Base-by-base conservation (phyloP, 352 stramenopile genomes). In the Phytophthora brassicae region DNA sequence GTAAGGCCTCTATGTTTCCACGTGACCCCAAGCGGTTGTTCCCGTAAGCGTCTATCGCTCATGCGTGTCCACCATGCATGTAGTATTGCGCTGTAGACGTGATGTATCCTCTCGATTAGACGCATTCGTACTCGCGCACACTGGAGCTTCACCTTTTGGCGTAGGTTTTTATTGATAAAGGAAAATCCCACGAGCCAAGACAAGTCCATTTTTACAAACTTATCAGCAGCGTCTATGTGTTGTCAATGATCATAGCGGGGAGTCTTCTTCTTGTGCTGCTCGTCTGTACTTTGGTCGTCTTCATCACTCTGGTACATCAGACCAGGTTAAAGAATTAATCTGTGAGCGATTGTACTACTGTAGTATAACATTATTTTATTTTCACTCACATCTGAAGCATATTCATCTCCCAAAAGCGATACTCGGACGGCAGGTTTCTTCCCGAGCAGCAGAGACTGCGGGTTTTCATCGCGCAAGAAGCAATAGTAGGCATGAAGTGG, bases 1-100 rank as follows among this genome's bases (percentile, higher is more conserved):
- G 97, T 74, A 99, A 99, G 80, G 92, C 94, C 31, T 99, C 92
- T 26, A 98, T 99, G 94, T 99, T 99, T 86, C 97, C 97, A 23
- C 89, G 97, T 62, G 97, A 99, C 86, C 97, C 97, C 58, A 82
- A 84, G 58, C 74, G 82, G 39, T 75, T 91, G 74, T 89, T 85
- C 66, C 79, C 78, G 63, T 89, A 87, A 74, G 56, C 28, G 42
- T 11, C 23, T 9, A 6, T 14, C 28, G 35, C 38, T 56, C 24
- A 31, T 46, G 43, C 53, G 16, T 49, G 43, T 56, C 60, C 14
- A n/a, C 17, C 20, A 60, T 46, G 29, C 41, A 52, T 66, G 56
- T 60, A 69, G 23, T n/a, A 50, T 43, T 16, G 48, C 53, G 53
- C 54, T 6, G 58, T 48, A 22, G 56, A 53, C 9, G 38, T 13